Base-by-base conservation (phyloP, 805 yeast genomes). In the Teunomyces funiuensis region DNA sequence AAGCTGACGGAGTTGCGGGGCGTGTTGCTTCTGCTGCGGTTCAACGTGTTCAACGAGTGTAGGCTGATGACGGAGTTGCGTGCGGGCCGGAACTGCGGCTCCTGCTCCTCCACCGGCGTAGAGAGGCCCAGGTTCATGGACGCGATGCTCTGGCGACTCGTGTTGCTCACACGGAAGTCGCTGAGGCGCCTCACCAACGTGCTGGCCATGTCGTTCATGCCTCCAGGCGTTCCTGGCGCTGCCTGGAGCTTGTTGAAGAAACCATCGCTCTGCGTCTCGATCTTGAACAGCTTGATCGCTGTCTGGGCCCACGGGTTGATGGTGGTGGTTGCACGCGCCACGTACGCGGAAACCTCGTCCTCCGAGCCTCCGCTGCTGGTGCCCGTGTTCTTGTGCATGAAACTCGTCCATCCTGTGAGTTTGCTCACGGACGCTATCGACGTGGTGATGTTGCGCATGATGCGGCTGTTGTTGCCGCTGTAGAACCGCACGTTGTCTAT, bases 261-360 rank as follows among this genome's bases (percentile, higher is more conserved):
- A 1, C 60, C 55, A 3, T 55, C 63, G 26, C 40, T 50, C 11
- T 44, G 39, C 2, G 42, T 28, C 27, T 60, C 58, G 7, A 81
- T 65, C 28, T 65, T 67, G 58, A 84, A 82, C 36, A 82, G 65
- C 47, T 56, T 67, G 13, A 82, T 61, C 13, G 61, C 48, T 3
- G 85, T 77, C 7, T 66, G 65, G 14, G 66, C 63, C 85, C 85
- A 82, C 10, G 74, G 68, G 43, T 80, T 79, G 3, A 66, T 57
- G 39, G 62, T 57, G 8, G 68, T 50, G 3, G 66, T 33, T 2
- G 67, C 59, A 2, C 56, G 46, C 17, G 61, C 65, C 2, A 59
- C 54, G 47, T 63, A 59, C 6, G 52, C 56, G 1, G 34, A 8
- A 5, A 19, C 9, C 39, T 47, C 37, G 26, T 43, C 22, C 9